phyloP scores from a whole-genome alignment of 805 yeast species.

The Kluyveromyces wickerhamii region DNA sequence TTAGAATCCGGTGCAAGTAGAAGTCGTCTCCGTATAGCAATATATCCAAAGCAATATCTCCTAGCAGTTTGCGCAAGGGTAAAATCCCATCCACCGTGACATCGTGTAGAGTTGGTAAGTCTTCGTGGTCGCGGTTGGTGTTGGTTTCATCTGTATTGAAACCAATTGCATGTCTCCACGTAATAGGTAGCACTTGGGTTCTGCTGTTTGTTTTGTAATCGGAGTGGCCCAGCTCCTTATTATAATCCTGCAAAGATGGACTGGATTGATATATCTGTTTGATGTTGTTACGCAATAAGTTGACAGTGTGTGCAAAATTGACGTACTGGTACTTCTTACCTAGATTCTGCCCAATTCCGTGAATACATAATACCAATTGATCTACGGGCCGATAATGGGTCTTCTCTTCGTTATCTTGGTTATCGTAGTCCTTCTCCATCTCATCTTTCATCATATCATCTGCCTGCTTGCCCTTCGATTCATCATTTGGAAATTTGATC shows the following conservation, averaged over 20 bases:
- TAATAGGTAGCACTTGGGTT: slow-evolving; percentile 79
- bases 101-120: slow-evolving; percentile 57
- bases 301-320: slow-evolving; percentile 80
- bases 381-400: slow-evolving; percentile 36
- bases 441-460: slow-evolving; percentile 34
- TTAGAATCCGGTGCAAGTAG: slow-evolving; percentile 54
- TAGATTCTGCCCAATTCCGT: slow-evolving; percentile 89
- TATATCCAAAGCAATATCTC: slow-evolving; percentile 82
- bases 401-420: slow-evolving; percentile 38
- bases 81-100: slow-evolving; percentile 72
- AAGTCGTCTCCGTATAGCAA: slow-evolving; percentile 68
- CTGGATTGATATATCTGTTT: slow-evolving; percentile 41
- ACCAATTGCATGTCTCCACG: slow-evolving; percentile 80
- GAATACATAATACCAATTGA: slow-evolving; percentile 74
- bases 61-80: slow-evolving; percentile 68
- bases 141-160: slow-evolving; percentile 44
- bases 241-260: slow-evolving; percentile 34
- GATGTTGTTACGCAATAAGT: slow-evolving; percentile 52
- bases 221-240: slow-evolving; percentile 35
- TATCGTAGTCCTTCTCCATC: slow-evolving; percentile 44
- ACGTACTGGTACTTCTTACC: slow-evolving; percentile 73
- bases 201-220: slow-evolving; percentile 44
- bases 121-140: slow-evolving; percentile 31
- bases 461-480: slow-evolving; percentile 3
- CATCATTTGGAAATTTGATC: slow-evolving; percentile 7